phyloP scores from a whole-genome alignment of 148 eudicot genomes.

The Rhododendron kiyosumense region DNA sequence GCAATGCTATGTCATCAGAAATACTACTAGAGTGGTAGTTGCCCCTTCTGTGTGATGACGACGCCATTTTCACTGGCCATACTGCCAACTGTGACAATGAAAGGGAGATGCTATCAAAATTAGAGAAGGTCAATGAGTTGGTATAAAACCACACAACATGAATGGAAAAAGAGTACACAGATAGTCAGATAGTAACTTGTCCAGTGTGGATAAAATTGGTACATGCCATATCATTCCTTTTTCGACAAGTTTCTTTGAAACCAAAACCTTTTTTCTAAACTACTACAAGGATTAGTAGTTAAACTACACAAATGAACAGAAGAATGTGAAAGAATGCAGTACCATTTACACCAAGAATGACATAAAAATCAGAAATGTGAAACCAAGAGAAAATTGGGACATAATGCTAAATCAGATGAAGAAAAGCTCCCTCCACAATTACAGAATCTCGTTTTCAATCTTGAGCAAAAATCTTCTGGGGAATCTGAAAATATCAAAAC shows the following conservation, averaged over 20 bases:
- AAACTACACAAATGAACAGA: not conserved
- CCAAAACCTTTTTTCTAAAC: no score
- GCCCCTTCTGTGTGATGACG: no score
- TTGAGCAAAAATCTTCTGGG: not conserved
- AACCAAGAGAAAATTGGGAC: not conserved
- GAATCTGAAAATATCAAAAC: not conserved
- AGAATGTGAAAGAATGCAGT: not conserved
- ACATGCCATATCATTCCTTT: not conserved
- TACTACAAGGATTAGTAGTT: no score
- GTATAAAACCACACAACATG: not conserved
- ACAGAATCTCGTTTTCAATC: not conserved
- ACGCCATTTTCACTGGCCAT: no score
- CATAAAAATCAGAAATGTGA: not conserved
- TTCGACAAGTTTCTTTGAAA: no score
- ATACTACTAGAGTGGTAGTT: no score
- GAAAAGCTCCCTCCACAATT: not conserved
- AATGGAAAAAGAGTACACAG: not conserved
- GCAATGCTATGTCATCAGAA: no score
- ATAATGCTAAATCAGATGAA: not conserved
- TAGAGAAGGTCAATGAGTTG: not conserved
- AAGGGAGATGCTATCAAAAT: not conserved
- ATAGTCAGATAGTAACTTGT: not conserved
- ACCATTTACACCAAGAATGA: not conserved
- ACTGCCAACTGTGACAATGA: not conserved
- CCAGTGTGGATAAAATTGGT: not conserved